Conservation (phyloP, 2,329 filamentous ascomycete genomes). For the Cladophialophora psammophila region DNA sequence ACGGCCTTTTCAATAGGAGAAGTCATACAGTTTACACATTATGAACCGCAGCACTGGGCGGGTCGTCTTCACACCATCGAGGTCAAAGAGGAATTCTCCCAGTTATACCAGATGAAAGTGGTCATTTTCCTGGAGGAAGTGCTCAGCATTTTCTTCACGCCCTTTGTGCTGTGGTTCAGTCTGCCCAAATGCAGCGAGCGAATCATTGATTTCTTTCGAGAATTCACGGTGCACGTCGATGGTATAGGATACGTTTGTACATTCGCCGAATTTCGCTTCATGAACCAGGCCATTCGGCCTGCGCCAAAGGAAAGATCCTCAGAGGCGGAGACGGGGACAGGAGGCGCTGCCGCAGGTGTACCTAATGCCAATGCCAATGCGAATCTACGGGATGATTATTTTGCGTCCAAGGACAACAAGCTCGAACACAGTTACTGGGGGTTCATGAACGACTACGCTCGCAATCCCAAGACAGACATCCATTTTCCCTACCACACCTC, state of each 20-base stretch:
- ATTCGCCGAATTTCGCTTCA: slow-evolving; percentile 96
- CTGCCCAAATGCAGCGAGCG: slow-evolving; percentile 88
- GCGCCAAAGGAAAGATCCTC: slow-evolving; percentile 46
- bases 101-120: slow-evolving; percentile 89
- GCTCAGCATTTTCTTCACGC: slow-evolving; percentile 88
- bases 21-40: slow-evolving; percentile 92
- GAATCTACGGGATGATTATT: slow-evolving; percentile 81
- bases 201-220: slow-evolving; percentile 95
- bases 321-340: slow-evolving; percentile 10
- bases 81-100: slow-evolving; percentile 87
- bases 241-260: slow-evolving; percentile 96
- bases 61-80: slow-evolving; percentile 91
- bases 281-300: slow-evolving; percentile 69
- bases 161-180: slow-evolving; percentile 85
- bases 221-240: slow-evolving; percentile 96
- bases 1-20: slow-evolving; percentile 87
- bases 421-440: slow-evolving; percentile 98
- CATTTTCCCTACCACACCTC: slow-evolving; percentile 67
- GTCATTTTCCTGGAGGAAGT: slow-evolving; percentile 93
- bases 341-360: slow-evolving; percentile 51
- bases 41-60: slow-evolving; percentile 88
- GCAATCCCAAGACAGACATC: slow-evolving; percentile 73
- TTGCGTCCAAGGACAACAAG: slow-evolving; percentile 93
- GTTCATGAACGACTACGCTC: slow-evolving; percentile 90
- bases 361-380: slow-evolving; percentile 6